These are phyloP conservation scores for Colletotrichum sp. DNA, from an alignment of 2,329 filamentous ascomycete genomes.

Conservation along the genomic window DNA sequence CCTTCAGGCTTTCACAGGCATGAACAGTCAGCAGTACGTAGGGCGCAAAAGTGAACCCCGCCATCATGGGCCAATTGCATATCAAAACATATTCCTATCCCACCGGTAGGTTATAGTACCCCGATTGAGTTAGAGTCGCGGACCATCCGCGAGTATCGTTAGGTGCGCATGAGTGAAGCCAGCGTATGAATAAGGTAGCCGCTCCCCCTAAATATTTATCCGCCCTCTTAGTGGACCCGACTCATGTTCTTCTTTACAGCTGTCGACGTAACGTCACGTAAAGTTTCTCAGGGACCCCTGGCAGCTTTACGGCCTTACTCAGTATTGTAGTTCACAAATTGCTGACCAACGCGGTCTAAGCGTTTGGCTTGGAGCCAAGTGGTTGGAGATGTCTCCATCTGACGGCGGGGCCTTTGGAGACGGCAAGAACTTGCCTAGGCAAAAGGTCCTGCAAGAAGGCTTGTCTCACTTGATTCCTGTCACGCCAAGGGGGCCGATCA, in stretches of 20 bases:
- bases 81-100: not conserved
- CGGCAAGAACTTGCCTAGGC: not conserved
- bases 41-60: too few species aligned
- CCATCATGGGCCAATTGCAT: not conserved
- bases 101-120: not conserved
- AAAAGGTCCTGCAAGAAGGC: not conserved
- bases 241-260: not conserved
- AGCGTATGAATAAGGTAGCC: not conserved
- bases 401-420: not conserved
- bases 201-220: not conserved
- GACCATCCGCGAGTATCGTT: not conserved
- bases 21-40: not conserved
- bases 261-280: not conserved
- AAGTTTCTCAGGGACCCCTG: not conserved
- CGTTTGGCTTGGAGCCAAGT: not conserved
- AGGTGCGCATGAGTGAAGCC: not conserved
- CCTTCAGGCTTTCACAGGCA: not conserved
- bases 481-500: not conserved
- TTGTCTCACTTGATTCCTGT: not conserved
- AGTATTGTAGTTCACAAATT: not conserved
- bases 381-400: not conserved
- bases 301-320: not conserved
- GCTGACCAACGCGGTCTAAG: not conserved
- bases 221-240: not conserved
- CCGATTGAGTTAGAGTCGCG: not conserved